A percentile compares a stretch with the other conserved stretches of the same genome.
phyloP scores from a whole-genome alignment of 2,329 filamentous ascomycete species.

The Aspergillus latus region DNA sequence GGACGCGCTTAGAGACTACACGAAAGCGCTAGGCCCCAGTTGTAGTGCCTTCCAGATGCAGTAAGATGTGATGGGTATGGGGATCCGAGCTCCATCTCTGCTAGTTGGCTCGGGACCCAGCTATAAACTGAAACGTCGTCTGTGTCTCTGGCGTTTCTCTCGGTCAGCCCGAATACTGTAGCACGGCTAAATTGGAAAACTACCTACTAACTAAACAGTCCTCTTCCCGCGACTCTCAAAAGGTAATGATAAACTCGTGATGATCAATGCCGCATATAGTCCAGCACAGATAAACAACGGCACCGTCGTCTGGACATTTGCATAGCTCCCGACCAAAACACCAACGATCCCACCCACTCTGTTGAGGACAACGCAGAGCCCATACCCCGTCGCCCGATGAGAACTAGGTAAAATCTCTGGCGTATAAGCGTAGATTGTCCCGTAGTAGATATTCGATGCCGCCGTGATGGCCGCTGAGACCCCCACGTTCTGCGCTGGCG shows the following conservation, averaged over 20 bases:
- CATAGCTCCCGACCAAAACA: slow-evolving; percentile 45
- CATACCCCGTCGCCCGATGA: slow-evolving; percentile 53
- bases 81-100: no score
- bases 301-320: slow-evolving; percentile 35
- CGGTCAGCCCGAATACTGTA: background rate
- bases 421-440: slow-evolving; percentile 56
- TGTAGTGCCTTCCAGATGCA: no score
- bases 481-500: slow-evolving; percentile 50
- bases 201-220: slow-evolving; percentile 29
- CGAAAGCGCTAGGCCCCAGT: no score
- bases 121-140: no score
- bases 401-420: slow-evolving; percentile 57
- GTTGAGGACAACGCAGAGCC: slow-evolving; percentile 43
- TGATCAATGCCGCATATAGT: slow-evolving; percentile 42
- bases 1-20: no score
- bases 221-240: slow-evolving; percentile 47
- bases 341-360: slow-evolving; percentile 44
- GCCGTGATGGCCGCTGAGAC: slow-evolving; percentile 54
- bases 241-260: slow-evolving; percentile 44
- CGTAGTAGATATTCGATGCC: slow-evolving; percentile 56
- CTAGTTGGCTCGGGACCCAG: no score
- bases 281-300: slow-evolving; percentile 48
- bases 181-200: background rate
- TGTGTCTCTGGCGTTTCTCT: background rate
- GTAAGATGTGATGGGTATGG: background rate